These are phyloP conservation scores for Rheum nobile DNA, from an alignment of 148 eudicot species.

Conservation along the genomic window DNA sequence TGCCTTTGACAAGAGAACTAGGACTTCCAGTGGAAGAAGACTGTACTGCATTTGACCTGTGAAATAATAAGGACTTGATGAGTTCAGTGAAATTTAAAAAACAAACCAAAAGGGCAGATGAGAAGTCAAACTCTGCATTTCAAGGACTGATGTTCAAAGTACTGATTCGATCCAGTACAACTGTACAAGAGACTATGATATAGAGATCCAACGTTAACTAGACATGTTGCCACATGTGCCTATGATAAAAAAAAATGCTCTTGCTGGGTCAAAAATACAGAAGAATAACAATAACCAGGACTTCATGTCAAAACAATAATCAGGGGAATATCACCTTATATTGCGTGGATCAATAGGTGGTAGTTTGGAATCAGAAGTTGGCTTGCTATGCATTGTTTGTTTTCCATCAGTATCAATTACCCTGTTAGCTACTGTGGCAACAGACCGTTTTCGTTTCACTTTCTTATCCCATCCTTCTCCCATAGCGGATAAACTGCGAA, in stretches of 20 bases:
- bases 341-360: conserved; percentile 22
- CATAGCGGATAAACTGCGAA: conserved; percentile 31
- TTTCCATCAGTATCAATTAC: conserved; percentile 22
- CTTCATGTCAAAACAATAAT: background rate
- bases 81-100: background rate
- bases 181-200: background rate
- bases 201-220: background rate
- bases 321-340: conserved; percentile 24
- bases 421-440: conserved; percentile 26
- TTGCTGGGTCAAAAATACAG: background rate
- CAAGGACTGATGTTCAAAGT: background rate
- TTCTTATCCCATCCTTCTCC: conserved; percentile 49
- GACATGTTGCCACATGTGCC: background rate
- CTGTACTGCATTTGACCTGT: conserved; percentile 24
- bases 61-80: conserved; percentile 7
- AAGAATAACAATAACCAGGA: background rate
- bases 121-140: background rate
- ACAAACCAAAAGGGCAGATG: background rate
- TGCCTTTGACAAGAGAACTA: conserved; percentile 25
- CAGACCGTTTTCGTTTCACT: conserved; percentile 41
- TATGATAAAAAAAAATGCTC: background rate
- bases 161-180: background rate
- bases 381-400: conserved; percentile 20
- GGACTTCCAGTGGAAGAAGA: conserved; percentile 18
- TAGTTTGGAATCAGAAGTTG: conserved; percentile 24